phyloP scores from a whole-genome alignment of 208 protist genomes.

The Trypanosoma lewisi region DNA sequence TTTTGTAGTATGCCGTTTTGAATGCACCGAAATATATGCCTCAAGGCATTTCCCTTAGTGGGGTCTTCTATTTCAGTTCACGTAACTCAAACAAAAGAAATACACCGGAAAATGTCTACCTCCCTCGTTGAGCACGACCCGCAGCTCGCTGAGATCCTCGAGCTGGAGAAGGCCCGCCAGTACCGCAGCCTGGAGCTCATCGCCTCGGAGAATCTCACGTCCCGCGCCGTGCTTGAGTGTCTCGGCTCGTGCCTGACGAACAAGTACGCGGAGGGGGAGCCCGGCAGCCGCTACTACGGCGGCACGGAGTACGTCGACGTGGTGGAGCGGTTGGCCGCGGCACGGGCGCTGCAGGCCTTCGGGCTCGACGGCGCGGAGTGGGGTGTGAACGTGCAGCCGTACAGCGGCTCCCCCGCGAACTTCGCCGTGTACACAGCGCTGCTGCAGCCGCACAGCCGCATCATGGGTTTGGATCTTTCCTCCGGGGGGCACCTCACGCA shows the following conservation, averaged over 20 bases:
- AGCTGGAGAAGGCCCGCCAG: conserved; percentile 87
- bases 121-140: conserved; percentile 68
- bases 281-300: conserved; percentile 97
- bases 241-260: conserved; percentile 98
- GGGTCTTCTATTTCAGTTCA: too few relatives aligned
- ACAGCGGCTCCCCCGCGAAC: conserved; percentile 98
- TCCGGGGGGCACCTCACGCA: conserved; percentile 96
- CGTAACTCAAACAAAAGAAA: not conserved
- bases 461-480: conserved; percentile 97
- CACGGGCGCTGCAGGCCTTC: conserved; percentile 95
- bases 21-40: too few relatives aligned
- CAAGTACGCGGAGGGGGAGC: conserved; percentile 99
- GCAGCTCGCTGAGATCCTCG: conserved; percentile 76
- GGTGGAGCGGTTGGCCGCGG: conserved; percentile 93
- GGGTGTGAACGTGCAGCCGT: conserved; percentile 99
- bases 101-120: conserved; percentile 11
- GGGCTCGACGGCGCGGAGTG: conserved; percentile 92
- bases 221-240: conserved; percentile 96
- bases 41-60: too few relatives aligned
- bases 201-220: conserved; percentile 98
- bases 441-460: conserved; percentile 95
- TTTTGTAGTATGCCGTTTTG: too few relatives aligned
- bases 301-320: conserved; percentile 98
- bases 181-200: conserved; percentile 89
- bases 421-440: conserved; percentile 97